Base-by-base conservation (phyloP, 495 filamentous ascomycete genomes). In the Hyaloscypha variabilis region DNA sequence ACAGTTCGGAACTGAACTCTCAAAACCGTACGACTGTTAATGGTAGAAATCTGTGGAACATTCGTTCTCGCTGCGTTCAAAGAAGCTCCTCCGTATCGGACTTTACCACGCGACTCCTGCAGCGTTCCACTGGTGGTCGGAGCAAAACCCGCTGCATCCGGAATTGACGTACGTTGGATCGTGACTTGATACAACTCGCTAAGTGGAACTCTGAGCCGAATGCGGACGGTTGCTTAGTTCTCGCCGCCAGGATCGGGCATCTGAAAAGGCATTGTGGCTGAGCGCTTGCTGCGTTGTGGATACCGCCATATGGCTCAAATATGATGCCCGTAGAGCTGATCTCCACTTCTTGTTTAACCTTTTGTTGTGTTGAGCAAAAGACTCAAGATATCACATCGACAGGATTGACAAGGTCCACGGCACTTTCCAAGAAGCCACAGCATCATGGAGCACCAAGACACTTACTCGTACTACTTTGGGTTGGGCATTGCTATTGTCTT, bases 91-190 rank as follows among this genome's bases (percentile, higher is more conserved):
- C 57, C 57, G 57, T 26, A 30, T 46, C 57, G 29, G 51, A 30
- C 49, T n/a, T 26, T 66, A 58, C 58, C 64, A 66, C 64, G 50
- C 49, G 50, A 60, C 51, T 46, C 31, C 5, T 39, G 56, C 30
- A 24, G 51, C 24, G 19, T 17, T 17, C 39, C 39, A 10, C n/a
- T n/a, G n/a, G 19, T 46, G 14, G 10, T 46, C 39, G 39, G 39
- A 19, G 19, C 10, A 17, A 14, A n/a, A 17, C 19, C 11, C 11
- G 39, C 39, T 19, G 39, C 39, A 46, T 46, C 39, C 39, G 39
- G 11, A 17, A 19, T 17, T 14, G 13, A 46, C 13, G 39, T 4
- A 17, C 39, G 17, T 46, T 46, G 13, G 11, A 46, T 46, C 1
- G 39, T 46, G 39, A 46, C 39, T 46, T 19, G 13, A 46, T 26